phyloP scores from a whole-genome alignment of 140 eudicot species.

The Ambrosia hybrid region DNA sequence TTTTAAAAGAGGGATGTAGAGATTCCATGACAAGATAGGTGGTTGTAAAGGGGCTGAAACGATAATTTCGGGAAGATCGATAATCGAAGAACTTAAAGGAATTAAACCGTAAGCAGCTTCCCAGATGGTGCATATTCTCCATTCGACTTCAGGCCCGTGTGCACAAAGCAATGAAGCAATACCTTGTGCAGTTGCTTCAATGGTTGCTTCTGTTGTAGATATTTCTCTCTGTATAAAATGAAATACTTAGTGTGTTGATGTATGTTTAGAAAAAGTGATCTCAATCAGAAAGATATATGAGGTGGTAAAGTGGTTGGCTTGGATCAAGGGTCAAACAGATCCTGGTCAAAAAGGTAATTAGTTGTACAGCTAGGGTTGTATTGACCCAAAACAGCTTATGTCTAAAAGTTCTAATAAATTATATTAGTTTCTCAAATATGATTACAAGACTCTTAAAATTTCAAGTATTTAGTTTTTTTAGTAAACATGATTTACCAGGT shows the following conservation, averaged over 20 bases:
- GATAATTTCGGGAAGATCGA: conserved; percentile 91
- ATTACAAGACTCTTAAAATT: neutral
- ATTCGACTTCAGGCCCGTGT: conserved; percentile 98
- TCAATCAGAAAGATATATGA: neutral
- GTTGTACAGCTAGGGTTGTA: neutral
- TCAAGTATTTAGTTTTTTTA: no score
- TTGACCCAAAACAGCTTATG: neutral
- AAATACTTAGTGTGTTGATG: neutral
- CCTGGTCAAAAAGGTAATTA: neutral
- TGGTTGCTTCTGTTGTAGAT: conserved; percentile 84
- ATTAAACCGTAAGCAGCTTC: conserved; percentile 99
- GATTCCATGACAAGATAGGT: conserved; percentile 91
- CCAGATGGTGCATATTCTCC: conserved; percentile 99
- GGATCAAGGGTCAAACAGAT: neutral
- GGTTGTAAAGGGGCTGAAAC: conserved; percentile 97
- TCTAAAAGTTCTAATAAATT: neutral
- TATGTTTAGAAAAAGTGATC: neutral
- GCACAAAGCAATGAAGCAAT: conserved; percentile 97
- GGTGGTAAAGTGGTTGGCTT: neutral
- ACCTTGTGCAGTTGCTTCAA: conserved; percentile 98
- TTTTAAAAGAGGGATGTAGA: conserved; percentile 87
- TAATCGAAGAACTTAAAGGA: conserved; percentile 83
- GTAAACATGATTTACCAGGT: no score
- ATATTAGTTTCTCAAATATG: neutral
- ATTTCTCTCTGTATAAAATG: conserved; percentile 54